Conservation (phyloP, 371 early-diverging fungal species). For the Mucor plumbeus region DNA sequence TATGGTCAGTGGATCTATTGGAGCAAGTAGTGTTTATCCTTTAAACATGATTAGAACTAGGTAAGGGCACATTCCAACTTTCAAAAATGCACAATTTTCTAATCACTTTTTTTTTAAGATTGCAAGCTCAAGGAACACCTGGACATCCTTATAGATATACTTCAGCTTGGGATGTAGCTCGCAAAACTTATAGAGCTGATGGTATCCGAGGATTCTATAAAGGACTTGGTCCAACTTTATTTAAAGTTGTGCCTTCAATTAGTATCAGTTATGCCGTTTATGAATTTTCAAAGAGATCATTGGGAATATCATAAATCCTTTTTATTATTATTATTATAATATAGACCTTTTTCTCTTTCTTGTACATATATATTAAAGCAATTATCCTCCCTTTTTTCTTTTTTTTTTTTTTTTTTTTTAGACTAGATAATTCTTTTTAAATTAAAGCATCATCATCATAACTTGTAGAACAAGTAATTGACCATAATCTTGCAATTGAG, state of each 20-base stretch:
- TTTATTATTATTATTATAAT: background rate
- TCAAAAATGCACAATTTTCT: too few species aligned
- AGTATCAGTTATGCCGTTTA: slow-evolving; percentile 68
- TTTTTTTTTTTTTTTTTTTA: background rate
- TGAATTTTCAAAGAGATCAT: slow-evolving; percentile 57
- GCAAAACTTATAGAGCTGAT: slow-evolving; percentile 72
- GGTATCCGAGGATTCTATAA: slow-evolving; percentile 86
- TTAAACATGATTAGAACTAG: slow-evolving; percentile 78
- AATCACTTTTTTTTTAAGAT: slow-evolving; percentile 40
- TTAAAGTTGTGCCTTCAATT: slow-evolving; percentile 69
- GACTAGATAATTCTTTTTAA: background rate
- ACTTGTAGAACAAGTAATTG: slow-evolving; percentile 15
- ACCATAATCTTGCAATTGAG: slow-evolving; percentile 24
- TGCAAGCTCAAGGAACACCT: slow-evolving; percentile 85
- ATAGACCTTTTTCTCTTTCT: slow-evolving; percentile 2
- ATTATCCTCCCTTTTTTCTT: background rate
- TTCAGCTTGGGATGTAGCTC: slow-evolving; percentile 69
- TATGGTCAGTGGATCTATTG: slow-evolving; percentile 71
- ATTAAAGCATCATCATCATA: background rate
- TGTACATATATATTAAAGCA: slow-evolving; percentile 12
- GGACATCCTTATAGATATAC: slow-evolving; percentile 74
- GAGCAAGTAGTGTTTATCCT: slow-evolving; percentile 82
- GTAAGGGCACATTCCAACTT: slow-evolving; percentile 38
- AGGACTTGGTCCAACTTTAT: slow-evolving; percentile 81
- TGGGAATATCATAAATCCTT: slow-evolving; percentile 43